These are phyloP conservation scores for Phlebiopsis flavidoalba DNA, from an alignment of 768 basidiomycete species.

Conservation along the genomic window DNA sequence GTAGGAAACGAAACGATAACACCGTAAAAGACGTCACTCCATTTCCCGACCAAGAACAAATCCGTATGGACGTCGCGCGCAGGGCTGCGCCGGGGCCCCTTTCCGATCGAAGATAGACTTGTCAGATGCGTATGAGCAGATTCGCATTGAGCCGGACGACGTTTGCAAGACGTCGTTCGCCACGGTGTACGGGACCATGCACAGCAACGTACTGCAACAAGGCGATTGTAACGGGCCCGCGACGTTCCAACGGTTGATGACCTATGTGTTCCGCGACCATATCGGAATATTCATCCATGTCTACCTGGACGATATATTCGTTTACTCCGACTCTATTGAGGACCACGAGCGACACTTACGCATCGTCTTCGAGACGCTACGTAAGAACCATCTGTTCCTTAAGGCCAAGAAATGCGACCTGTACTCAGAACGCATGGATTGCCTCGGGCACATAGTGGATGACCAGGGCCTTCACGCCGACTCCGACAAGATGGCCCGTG, in stretches of 20 bases:
- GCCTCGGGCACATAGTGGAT: slow-evolving; percentile 37
- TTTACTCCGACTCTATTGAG: slow-evolving; percentile 30
- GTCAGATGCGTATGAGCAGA: slow-evolving; percentile 39
- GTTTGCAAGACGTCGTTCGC: slow-evolving; percentile 29
- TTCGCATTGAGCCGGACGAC: slow-evolving; percentile 26
- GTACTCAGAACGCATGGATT: slow-evolving; percentile 27
- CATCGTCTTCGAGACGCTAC: slow-evolving; percentile 27
- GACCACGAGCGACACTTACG: slow-evolving; percentile 33
- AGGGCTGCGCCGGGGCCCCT: no score
- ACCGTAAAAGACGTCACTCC: slow-evolving; percentile 36
- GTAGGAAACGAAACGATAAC: slow-evolving; percentile 34
- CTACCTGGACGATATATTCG: slow-evolving; percentile 42
- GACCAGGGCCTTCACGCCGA: slow-evolving; percentile 34
- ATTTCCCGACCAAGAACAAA: slow-evolving; percentile 37
- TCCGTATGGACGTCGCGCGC: slow-evolving; percentile 28
- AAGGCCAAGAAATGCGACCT: slow-evolving; percentile 30
- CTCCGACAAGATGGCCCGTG: slow-evolving; percentile 28
- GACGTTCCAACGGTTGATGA: slow-evolving; percentile 43
- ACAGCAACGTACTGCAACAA: slow-evolving; percentile 37
- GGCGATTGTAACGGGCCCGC: slow-evolving; percentile 42
- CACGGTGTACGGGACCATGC: slow-evolving; percentile 30
- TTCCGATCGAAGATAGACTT: slow-evolving; percentile 35
- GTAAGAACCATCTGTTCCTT: slow-evolving; percentile 26
- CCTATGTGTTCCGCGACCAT: slow-evolving; percentile 30
- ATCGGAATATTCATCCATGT: slow-evolving; percentile 36